A percentile compares a stretch with the other conserved stretches of the same genome.
Conservation (phyloP, 345 rosid genomes). For the Hevea brasiliensis region DNA sequence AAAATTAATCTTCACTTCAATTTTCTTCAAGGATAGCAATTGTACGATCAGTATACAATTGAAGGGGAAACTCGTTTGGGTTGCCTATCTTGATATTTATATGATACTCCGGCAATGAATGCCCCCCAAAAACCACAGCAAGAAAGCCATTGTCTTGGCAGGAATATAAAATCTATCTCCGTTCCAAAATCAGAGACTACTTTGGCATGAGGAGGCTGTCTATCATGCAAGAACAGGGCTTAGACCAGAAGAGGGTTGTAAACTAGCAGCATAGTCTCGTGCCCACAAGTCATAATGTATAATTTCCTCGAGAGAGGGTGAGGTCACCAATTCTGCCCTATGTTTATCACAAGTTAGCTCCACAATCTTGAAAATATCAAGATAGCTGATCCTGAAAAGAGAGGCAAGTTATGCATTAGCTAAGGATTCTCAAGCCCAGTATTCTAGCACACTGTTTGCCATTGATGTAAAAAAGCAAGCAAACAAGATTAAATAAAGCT, state of each 20-base stretch:
- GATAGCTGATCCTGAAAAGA: constrained; percentile 70
- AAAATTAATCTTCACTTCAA: not conserved
- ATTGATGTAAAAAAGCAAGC: not conserved
- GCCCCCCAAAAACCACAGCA: not conserved
- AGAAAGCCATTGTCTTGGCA: constrained; percentile 11
- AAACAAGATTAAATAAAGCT: not conserved
- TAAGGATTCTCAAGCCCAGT: not conserved
- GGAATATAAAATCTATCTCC: not conserved
- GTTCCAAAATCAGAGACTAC: not conserved
- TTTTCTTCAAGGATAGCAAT: constrained; percentile 3
- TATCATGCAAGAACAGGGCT: constrained; percentile 52
- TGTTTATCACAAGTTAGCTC: constrained; percentile 83
- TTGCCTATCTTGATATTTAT: not conserved
- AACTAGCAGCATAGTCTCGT: constrained; percentile 57
- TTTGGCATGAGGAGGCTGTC: not conserved
- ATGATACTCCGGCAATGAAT: not conserved
- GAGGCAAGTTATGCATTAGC: not conserved
- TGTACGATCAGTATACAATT: not conserved
- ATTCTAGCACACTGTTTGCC: not conserved
- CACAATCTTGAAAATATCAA: constrained; percentile 90
- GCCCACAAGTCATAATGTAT: constrained; percentile 93
- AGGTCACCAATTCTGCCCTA: constrained; percentile 57
- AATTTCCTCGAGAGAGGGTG: constrained; percentile 86
- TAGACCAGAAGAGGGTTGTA: constrained; percentile 44
- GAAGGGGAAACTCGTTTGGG: not conserved